Evolutionary conservation across 305 asterid genomes (phyloP), one percentile per base, ranked within the genome.

Genomic region (Solanum aculeatissimum): DNA sequence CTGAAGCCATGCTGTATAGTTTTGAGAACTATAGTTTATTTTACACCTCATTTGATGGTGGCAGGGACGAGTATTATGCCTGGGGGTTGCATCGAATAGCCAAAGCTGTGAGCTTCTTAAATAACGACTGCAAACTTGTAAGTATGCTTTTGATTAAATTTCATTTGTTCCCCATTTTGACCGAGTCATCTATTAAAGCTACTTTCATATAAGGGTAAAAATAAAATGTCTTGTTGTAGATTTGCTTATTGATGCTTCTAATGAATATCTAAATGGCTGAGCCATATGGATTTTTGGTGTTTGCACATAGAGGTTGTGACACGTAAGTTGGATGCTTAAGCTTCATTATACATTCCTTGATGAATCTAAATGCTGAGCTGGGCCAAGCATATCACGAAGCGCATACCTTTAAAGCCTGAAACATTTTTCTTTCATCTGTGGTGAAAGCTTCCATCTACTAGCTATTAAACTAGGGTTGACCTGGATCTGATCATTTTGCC

Each of bases 11-110:
- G 80, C 14, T 23, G 40, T 72, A 35, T 35, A 45, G 80, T 72
- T 47, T 72, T 72, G n/a, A 23, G 58, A 23, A 13, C 58, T 72
- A 23, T 1, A 43, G 80, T 72, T 70, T 72, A 72, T 43, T 72
- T 45, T 43, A 45, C 38, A 23, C 80, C 40, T 74, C 38, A 23
- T 74, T 72, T 69, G 25, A 49, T 62, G 75, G 45, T 89, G 86
- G 63, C 92, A 97, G 99, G 93, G 97, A 97, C 82, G 98, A 97
- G 83, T 97, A 94, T 86, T 97, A 87, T 86, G 99, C 99, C 72
- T 97, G 99, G 99, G 99, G 99, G 57, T 89, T 97, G 88, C 94
- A 97, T 90, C 98, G 98, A 89, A 97, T 97, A 89, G 94, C 98
- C 85, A 95, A 97, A 91, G 99, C 99, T 87, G 98, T 94, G 94